phyloP scores from a whole-genome alignment of 805 yeast genomes.

The Citeromyces matritensis region DNA sequence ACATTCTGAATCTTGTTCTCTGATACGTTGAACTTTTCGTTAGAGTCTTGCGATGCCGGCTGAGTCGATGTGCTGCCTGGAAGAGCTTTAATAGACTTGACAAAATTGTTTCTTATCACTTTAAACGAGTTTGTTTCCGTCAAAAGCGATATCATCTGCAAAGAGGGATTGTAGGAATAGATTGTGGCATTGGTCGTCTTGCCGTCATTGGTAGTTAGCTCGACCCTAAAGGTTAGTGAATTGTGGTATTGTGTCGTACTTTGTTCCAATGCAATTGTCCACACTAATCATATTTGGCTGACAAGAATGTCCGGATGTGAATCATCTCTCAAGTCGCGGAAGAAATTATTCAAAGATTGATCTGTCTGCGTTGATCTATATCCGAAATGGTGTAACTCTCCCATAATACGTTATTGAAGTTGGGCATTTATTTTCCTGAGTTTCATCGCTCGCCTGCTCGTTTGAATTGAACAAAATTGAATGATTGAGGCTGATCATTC shows the following conservation, averaged over 20 bases:
- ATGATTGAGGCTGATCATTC: too few species aligned
- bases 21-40: conserved; percentile 9
- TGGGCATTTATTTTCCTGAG: too few species aligned
- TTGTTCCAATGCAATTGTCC: conserved; percentile 17
- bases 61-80: not conserved
- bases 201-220: conserved; percentile 44
- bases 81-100: conserved; percentile 25
- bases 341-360: too few species aligned
- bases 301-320: not conserved
- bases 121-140: conserved; percentile 20
- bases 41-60: conserved; percentile 3
- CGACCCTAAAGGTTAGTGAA: conserved; percentile 25
- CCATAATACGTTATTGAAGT: too few species aligned
- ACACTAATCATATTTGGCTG: conserved; percentile 10
- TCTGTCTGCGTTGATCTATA: too few species aligned
- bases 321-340: too few species aligned
- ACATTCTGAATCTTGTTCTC: conserved; percentile 8
- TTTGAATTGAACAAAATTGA: too few species aligned
- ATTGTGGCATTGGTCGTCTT: conserved; percentile 43
- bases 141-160: conserved; percentile 24
- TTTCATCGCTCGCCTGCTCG: too few species aligned
- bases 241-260: conserved; percentile 10
- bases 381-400: too few species aligned
- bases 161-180: conserved; percentile 40
- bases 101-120: conserved; percentile 39